Base-by-base conservation (phyloP, 805 yeast genomes). In the Monosporozyma siamensis region DNA sequence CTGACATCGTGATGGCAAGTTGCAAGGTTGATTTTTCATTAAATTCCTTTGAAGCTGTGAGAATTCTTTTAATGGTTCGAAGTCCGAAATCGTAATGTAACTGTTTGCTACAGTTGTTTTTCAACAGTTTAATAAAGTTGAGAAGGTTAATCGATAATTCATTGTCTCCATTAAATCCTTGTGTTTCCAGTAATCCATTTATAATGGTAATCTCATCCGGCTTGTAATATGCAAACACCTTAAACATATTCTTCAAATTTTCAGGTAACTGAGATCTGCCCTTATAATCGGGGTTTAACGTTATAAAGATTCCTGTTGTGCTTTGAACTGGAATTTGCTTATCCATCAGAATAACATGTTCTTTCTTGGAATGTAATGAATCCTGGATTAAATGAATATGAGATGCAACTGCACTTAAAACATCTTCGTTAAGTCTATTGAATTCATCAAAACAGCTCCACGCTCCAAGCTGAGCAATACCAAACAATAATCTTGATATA, bases 371-470 rank as follows among this genome's bases (percentile, higher is more conserved):
- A 1, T 58, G 53, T 26, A 83, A 54, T 0, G 81, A 81, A 6
- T 55, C 50, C 53, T 86, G 90, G 30, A 88, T 83, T 22, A 61
- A 66, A 49, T 82, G 94, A 21, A 90, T 71, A 52, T 81, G 86
- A 0, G 90, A 76, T 0, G 97, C 81, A 0, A 87, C 82, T 0
- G 96, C 89, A 62, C 95, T 86, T 38, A 90, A 65, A 45, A 80
- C 81, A 11, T 70, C 71, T 44, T 74, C 75, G 31, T 78, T 80
- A 24, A 90, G 69, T 47, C 97, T 69, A 55, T 90, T 90, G 55
- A 90, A 89, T 59, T 90, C 97, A 59, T 90, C 97, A 64, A 90
- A 90, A 61, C 97, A 90, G 4, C 89, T 95, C 95, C 95, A 90
- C 1, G 88, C 81, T 1, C 95, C 95, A 6, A 87, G 75, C 46